These are phyloP conservation scores for Fusarium heterosporum DNA, from an alignment of 2,329 filamentous ascomycete genomes.

Conservation along the genomic window DNA sequence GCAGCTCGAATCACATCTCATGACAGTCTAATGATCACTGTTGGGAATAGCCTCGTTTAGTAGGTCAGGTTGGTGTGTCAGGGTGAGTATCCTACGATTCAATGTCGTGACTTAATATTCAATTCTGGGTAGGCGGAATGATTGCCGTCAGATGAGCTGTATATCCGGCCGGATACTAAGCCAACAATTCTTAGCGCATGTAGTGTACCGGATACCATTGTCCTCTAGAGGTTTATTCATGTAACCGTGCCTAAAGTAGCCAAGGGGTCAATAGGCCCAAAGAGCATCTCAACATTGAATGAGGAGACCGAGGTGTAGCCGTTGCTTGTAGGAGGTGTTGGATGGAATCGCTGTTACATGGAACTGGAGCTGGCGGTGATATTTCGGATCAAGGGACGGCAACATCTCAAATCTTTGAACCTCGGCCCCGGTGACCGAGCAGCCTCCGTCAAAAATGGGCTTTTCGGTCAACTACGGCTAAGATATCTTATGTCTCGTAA, in stretches of 20 bases:
- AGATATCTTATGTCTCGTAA: constrained; percentile 1
- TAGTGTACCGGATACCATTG: too few species aligned
- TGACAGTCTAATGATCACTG: neutral
- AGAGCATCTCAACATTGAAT: neutral
- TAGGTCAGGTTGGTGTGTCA: neutral
- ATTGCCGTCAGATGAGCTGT: constrained; percentile 10
- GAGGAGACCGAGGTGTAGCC: constrained; percentile 20
- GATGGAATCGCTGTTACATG: neutral
- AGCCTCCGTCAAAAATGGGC: constrained; percentile 3
- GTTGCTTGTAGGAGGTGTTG: neutral
- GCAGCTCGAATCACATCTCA: neutral
- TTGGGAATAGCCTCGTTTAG: neutral
- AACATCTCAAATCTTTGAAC: constrained; percentile 29
- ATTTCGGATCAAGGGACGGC: constrained; percentile 46
- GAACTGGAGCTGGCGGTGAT: constrained; percentile 15
- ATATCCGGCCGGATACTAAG: constrained; percentile 32
- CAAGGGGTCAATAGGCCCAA: neutral
- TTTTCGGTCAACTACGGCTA: constrained; percentile 21
- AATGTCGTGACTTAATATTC: constrained; percentile 9
- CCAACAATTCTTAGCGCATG: neutral
- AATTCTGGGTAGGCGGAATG: constrained; percentile 16
- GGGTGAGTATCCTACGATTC: neutral
- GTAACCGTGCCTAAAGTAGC: neutral
- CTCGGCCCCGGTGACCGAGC: constrained; percentile 43
- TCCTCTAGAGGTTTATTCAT: constrained; percentile 1